Evolutionary conservation across 345 rosid species (phyloP), one percentile per base, ranked within the genome.

Genomic region (Camelina hispida): DNA sequence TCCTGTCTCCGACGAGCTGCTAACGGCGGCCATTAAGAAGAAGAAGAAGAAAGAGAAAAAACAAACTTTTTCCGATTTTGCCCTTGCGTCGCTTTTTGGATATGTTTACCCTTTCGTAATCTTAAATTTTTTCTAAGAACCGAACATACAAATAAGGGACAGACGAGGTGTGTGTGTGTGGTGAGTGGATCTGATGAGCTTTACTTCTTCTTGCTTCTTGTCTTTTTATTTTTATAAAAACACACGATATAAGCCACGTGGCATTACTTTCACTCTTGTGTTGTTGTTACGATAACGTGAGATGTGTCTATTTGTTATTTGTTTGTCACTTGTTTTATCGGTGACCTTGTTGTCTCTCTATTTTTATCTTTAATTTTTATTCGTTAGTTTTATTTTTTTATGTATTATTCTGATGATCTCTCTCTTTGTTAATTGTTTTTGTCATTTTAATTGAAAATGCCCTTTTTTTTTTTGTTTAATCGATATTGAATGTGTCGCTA

Each of bases 1-100:
- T 32, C 64, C 84, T 13, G 84, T 55, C 48, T 74, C 73, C 80
- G 82, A 77, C 28, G 75, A 67, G 7, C 75, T 60, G 28, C 76
- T 72, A 4, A 66, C 77, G 77, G 69, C 77, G 64, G 81, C 81
- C 81, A 78, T 78, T 13, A 15, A 9, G 37, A 34, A 7, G 37
- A 34, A 34, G 37, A 6, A 34, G 7, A 12, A 12, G 4, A n/a
- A n/a, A n/a, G n/a, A n/a, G n/a, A n/a, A n/a, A n/a, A n/a, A n/a
- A n/a, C 22, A 5, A 6, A 10, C 4, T 1, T 22, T 43, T 72
- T 51, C 57, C 73, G 32, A 66, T 15, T 22, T 58, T 51, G 52
- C 77, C 77, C 81, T 77, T 50, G 71, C 71, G 71, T 77, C 20
- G 46, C 43, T 55, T 69, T 28, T 63, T 63, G 66, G 46, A 18